phyloP scores from a whole-genome alignment of 768 basidiomycete species.

The Suillus americanus region DNA sequence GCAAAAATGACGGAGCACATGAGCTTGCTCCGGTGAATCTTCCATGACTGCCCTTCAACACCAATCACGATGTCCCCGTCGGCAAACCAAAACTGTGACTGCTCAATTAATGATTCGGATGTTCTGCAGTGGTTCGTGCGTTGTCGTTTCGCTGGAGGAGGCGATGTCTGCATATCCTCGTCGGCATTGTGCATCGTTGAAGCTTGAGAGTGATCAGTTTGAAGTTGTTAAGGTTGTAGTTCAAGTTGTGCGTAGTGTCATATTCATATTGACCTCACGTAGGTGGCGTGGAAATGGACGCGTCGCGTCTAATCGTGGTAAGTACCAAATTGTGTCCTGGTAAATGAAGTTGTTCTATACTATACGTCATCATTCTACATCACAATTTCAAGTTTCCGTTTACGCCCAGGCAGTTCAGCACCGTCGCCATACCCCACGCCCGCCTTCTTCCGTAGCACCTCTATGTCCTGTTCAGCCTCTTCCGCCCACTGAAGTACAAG shows the following conservation, averaged over 20 bases:
- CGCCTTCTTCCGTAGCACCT: slow-evolving; percentile 73
- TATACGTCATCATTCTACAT: slow-evolving; percentile 19
- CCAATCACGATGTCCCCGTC: slow-evolving; percentile 38
- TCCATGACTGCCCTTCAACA: slow-evolving; percentile 23
- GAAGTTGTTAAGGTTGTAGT: too few relatives aligned
- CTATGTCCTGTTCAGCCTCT: slow-evolving; percentile 77
- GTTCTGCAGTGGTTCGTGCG: slow-evolving; percentile 1
- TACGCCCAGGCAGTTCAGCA: slow-evolving; percentile 68
- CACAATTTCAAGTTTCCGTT: slow-evolving; percentile 66
- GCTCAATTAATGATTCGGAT: neutral
- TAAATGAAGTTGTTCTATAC: neutral
- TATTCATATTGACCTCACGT: neutral
- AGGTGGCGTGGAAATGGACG: slow-evolving; percentile 10
- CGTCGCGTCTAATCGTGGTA: neutral
- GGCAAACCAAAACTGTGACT: slow-evolving; percentile 27
- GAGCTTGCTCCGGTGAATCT: slow-evolving; percentile 25
- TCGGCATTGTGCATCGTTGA: slow-evolving; percentile 3
- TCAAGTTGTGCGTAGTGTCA: neutral
- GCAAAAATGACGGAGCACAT: slow-evolving; percentile 29
- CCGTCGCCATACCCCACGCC: slow-evolving; percentile 76
- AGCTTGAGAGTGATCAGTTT: neutral
- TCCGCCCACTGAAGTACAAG: slow-evolving; percentile 94
- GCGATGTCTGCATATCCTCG: slow-evolving; percentile 1
- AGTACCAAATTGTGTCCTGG: neutral
- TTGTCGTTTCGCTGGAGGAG: slow-evolving; percentile 9